Conservation (phyloP, 2,329 filamentous ascomycete species). For the Raffaelea deltoideospora region DNA sequence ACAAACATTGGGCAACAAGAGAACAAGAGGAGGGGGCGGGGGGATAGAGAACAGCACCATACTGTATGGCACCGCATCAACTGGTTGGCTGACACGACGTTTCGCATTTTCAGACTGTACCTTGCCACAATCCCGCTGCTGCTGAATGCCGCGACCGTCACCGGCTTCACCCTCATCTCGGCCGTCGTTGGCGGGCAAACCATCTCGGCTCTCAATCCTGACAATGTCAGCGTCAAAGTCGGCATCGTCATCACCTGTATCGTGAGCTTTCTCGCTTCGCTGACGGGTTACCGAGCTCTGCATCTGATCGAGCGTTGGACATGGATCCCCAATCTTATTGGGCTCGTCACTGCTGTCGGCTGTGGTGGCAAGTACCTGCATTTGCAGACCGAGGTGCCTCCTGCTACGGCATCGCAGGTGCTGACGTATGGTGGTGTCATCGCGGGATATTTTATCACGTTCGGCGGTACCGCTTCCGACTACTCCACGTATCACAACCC, state of each 20-base stretch:
- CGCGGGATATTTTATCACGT: slow-evolving; percentile 38
- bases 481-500: slow-evolving; percentile 41
- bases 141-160: slow-evolving; percentile 40
- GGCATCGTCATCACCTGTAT: slow-evolving; percentile 42
- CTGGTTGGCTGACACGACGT: too few relatives aligned
- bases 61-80: too few relatives aligned
- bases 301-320: slow-evolving; percentile 40
- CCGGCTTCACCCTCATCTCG: slow-evolving; percentile 41
- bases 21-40: neutral
- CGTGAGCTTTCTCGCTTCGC: slow-evolving; percentile 35
- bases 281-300: slow-evolving; percentile 38
- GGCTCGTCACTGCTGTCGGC: slow-evolving; percentile 35
- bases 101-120: slow-evolving; percentile 29
- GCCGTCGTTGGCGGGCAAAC: slow-evolving; percentile 39
- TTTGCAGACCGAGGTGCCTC: slow-evolving; percentile 25
- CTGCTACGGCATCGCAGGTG: slow-evolving; percentile 22
- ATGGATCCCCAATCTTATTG: slow-evolving; percentile 39
- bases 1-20: too few relatives aligned
- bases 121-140: slow-evolving; percentile 34
- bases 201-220: slow-evolving; percentile 29
- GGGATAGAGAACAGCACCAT: too few relatives aligned
- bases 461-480: slow-evolving; percentile 39
- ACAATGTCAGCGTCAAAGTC: slow-evolving; percentile 32
- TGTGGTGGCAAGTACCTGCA: slow-evolving; percentile 34
- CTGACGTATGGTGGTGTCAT: slow-evolving; percentile 30